These are phyloP conservation scores for Pseudocercospora ulei DNA, from an alignment of 2,329 filamentous ascomycete species.

Conservation along the genomic window DNA sequence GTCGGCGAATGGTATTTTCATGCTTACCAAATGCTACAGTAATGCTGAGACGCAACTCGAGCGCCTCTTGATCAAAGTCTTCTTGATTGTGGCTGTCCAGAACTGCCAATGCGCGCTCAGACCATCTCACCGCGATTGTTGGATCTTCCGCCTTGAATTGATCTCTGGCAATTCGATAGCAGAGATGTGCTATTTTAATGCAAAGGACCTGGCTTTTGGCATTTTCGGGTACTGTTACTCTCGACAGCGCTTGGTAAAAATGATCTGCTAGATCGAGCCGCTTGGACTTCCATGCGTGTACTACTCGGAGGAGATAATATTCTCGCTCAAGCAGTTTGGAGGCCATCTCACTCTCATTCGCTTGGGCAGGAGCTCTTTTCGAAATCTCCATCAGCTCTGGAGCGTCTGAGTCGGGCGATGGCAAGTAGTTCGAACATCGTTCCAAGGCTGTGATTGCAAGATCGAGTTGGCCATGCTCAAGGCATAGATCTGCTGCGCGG, in stretches of 20 bases:
- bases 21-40: conserved; percentile 47
- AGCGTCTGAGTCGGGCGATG: conserved; percentile 5
- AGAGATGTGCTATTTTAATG: conserved; percentile 56
- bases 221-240: conserved; percentile 37
- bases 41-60: conserved; percentile 57
- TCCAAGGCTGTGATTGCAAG: conserved; percentile 55
- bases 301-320: conserved; percentile 57
- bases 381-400: conserved; percentile 18
- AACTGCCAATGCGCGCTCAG: conserved; percentile 55
- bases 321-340: conserved; percentile 46
- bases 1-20: not conserved
- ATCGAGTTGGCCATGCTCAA: conserved; percentile 50
- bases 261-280: conserved; percentile 68
- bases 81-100: conserved; percentile 50
- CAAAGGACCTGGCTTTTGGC: conserved; percentile 31
- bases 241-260: conserved; percentile 50
- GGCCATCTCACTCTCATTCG: conserved; percentile 28
- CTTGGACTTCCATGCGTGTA: conserved; percentile 65
- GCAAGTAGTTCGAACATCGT: conserved; percentile 49
- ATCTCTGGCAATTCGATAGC: conserved; percentile 62
- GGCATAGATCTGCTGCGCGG: conserved; percentile 54
- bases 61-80: conserved; percentile 48
- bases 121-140: conserved; percentile 57
- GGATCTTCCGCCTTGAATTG: conserved; percentile 47
- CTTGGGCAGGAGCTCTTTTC: conserved; percentile 13